Evolutionary conservation across 2,329 filamentous ascomycete genomes (phyloP), one percentile per base, ranked within the genome.

Genomic region (Phaeosphaeria sp.): DNA sequence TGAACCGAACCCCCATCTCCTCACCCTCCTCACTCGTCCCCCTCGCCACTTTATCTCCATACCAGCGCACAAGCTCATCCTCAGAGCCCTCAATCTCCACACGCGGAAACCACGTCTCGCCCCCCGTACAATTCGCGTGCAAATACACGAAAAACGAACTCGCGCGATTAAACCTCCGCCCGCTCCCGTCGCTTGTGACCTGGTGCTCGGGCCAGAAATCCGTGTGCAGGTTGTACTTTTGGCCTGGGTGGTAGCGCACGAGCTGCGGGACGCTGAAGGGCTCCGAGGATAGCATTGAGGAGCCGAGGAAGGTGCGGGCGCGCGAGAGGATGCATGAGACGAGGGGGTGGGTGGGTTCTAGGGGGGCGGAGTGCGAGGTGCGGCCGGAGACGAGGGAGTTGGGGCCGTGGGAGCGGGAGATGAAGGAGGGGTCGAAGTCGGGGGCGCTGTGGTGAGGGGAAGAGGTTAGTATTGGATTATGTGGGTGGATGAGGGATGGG

Each of bases 1-100:
- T 83, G 63, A 87, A 87, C 1, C 81, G 85, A 3, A 36, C 11
- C 7, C 30, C 30, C 30, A 15, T 15, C 30, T 36, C 30, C 30
- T 36, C 30, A 3, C 30, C 30, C 7, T 36, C 13, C 30, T 36
- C 30, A 11, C 13, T 15, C 13, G 6, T 36, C 13, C 30, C 30
- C 11, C 13, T 36, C 13, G 25, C 22, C 10, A 25, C 44, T 13
- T 25, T n/a, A 17, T 22, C 44, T 17, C 21, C 10, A 9, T 17
- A 25, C 44, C 21, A 25, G 15, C 21, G 1, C 25, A 6, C 6
- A 25, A 46, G 17, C 44, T 20, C n/a, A 46, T 23, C 21, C 44
- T 46, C 21, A 22, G 44, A 22, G 6, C 9, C 44, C 21, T n/a
- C 10, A 27, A 25, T n/a, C 9, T 9, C 22, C 22, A 25, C 44